Evolutionary conservation across 1,139 yeast genomes (phyloP).

Genomic region (Debaryomycetaceae sp.): DNA sequence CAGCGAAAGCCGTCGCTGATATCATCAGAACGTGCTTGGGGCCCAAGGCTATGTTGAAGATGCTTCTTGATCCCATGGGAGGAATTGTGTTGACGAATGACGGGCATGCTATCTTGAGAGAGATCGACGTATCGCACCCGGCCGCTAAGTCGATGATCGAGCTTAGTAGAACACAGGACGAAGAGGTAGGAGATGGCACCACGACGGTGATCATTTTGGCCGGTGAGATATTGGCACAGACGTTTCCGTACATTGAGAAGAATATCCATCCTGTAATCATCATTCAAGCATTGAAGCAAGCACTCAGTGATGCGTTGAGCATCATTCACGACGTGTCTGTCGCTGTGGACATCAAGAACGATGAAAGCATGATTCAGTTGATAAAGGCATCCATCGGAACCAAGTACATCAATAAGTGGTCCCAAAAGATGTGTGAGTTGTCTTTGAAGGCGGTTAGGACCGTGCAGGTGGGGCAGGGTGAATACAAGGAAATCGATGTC

Average conservation of each 20-base stretch:
- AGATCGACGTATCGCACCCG: slow-evolving; percentile 91
- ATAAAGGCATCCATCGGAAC: slow-evolving; percentile 94
- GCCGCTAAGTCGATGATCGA: slow-evolving; percentile 99
- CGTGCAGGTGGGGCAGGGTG: slow-evolving; percentile 66
- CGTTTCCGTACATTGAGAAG: slow-evolving; percentile 89
- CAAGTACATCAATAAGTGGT: slow-evolving; percentile 90
- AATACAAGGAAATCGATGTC: slow-evolving; percentile 81
- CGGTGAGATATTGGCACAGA: slow-evolving; percentile 94
- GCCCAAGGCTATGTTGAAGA: slow-evolving; percentile 98
- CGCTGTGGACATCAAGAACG: slow-evolving; percentile 82
- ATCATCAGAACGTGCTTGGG: slow-evolving; percentile 97
- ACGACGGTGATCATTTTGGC: slow-evolving; percentile 93
- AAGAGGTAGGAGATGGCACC: slow-evolving; percentile 98
- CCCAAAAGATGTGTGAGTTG: slow-evolving; percentile 83
- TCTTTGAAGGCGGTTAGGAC: slow-evolving; percentile 88
- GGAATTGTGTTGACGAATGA: slow-evolving; percentile 97
- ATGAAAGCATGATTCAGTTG: slow-evolving; percentile 80
- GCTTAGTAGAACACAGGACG: slow-evolving; percentile 95
- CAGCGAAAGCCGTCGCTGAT: slow-evolving; percentile 98
- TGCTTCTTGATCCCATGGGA: slow-evolving; percentile 98
- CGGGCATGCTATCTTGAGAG: slow-evolving; percentile 91
- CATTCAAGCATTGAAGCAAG: slow-evolving; percentile 90
- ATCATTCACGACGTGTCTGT: slow-evolving; percentile 80
- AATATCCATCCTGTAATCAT: slow-evolving; percentile 96
- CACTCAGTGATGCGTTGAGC: slow-evolving; percentile 85